A percentile compares a stretch with the other conserved stretches of the same genome.
Evolutionary conservation across 148 eudicot genomes (phyloP).

Genomic region (Polygonum aviculare): DNA sequence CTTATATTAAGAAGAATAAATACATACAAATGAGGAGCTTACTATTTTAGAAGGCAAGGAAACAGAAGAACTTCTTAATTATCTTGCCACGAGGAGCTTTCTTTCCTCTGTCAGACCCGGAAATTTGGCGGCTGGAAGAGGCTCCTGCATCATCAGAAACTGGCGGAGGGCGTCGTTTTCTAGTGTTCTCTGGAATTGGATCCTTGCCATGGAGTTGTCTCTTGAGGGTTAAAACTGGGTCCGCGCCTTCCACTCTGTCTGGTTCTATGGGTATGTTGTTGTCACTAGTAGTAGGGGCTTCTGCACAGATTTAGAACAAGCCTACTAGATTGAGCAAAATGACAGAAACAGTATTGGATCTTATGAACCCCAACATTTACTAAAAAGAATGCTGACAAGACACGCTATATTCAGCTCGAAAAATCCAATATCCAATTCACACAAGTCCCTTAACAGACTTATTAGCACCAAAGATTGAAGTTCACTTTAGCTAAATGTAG

Average conservation of each 20-base stretch:
- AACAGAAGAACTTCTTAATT: constrained; percentile 6
- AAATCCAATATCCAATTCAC: neutral
- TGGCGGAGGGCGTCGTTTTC: neutral
- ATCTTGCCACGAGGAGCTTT: neutral
- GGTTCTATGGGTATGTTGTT: neutral
- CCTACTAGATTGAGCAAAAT: neutral
- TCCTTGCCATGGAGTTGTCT: constrained; percentile 4
- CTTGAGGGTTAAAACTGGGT: neutral
- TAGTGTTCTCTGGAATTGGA: neutral
- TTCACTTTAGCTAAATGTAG: neutral
- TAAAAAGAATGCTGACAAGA: neutral
- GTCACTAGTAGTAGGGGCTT: constrained; percentile 1
- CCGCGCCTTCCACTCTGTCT: neutral
- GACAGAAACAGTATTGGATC: neutral
- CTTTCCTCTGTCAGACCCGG: constrained; percentile 5
- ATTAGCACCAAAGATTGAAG: neutral
- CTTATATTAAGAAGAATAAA: neutral
- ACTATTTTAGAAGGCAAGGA: neutral
- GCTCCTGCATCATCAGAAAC: neutral
- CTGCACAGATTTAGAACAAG: neutral
- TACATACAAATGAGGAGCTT: neutral
- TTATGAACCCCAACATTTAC: neutral
- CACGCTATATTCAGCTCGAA: neutral
- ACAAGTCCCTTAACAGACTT: neutral
- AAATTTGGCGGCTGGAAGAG: neutral